phyloP scores from a whole-genome alignment of 768 basidiomycete species.

The Paxillus involutus region DNA sequence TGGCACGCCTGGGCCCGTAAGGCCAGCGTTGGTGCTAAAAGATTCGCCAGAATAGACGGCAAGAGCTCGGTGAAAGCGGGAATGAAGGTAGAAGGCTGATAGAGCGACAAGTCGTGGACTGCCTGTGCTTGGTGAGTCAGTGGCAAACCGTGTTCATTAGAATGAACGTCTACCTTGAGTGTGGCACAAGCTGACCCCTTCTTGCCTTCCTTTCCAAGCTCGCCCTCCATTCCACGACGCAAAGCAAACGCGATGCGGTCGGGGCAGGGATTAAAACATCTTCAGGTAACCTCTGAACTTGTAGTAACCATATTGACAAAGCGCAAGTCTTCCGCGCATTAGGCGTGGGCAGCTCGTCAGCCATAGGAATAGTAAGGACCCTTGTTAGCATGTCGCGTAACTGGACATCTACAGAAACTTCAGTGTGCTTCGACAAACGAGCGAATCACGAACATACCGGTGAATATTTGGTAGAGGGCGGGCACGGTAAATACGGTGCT shows the following conservation, averaged over 20 bases:
- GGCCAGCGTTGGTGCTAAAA: slow-evolving; percentile 63
- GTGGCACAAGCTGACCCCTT: slow-evolving; percentile 80
- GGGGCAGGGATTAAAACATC: slow-evolving; percentile 58
- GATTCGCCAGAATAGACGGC: slow-evolving; percentile 58
- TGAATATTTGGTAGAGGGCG: slow-evolving; percentile 58
- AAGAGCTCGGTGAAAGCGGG: slow-evolving; percentile 62
- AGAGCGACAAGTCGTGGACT: slow-evolving; percentile 63
- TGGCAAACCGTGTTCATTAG: slow-evolving; percentile 3
- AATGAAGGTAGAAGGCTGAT: slow-evolving; percentile 67
- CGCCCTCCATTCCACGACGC: slow-evolving; percentile 78
- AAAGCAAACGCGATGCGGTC: slow-evolving; percentile 72
- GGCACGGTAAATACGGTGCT: slow-evolving; percentile 59
- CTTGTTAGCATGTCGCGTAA: slow-evolving; percentile 59
- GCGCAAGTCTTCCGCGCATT: slow-evolving; percentile 87
- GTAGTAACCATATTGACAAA: slow-evolving; percentile 72
- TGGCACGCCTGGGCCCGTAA: slow-evolving; percentile 74
- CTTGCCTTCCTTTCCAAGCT: slow-evolving; percentile 87
- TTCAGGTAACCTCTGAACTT: slow-evolving; percentile 66
- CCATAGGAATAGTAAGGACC: slow-evolving; percentile 71
- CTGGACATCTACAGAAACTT: slow-evolving; percentile 47
- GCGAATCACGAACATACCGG: slow-evolving; percentile 42
- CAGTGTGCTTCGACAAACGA: slow-evolving; percentile 4
- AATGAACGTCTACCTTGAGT: slow-evolving; percentile 53
- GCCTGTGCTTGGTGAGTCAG: slow-evolving; percentile 46
- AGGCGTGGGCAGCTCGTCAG: slow-evolving; percentile 69